Evolutionary conservation across 805 yeast species (phyloP).

Genomic region (Hemisphaericaspora nanyangensis): DNA sequence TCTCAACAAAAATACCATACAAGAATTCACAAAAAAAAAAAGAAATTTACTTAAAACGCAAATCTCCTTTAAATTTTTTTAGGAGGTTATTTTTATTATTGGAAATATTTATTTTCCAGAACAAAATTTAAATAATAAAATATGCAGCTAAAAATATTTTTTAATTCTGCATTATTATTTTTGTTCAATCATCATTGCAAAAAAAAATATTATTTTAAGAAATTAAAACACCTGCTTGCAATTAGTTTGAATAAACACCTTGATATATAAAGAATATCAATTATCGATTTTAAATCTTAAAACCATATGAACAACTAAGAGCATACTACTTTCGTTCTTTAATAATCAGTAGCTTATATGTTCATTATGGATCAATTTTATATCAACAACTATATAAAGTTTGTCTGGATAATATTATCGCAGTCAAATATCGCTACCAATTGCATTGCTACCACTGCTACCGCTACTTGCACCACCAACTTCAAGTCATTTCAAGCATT

Average conservation of each 20-base stretch:
- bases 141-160: not conserved
- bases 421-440: no score
- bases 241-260: no score
- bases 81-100: no score
- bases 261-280: not conserved
- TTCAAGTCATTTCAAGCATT: constrained; percentile 2
- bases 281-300: not conserved
- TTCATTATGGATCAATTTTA: constrained; percentile 10
- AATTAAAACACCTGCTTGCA: not conserved
- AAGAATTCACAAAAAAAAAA: no score
- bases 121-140: no score
- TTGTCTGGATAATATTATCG: constrained; percentile 5
- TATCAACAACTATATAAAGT: constrained; percentile 5
- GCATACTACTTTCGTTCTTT: no score
- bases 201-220: not conserved
- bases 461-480: not conserved
- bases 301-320: no score
- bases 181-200: not conserved
- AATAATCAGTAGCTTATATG: no score
- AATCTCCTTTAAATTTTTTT: no score
- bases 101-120: not conserved
- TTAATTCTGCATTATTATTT: no score
- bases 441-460: not conserved
- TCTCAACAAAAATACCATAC: no score
- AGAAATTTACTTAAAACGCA: not conserved